These are phyloP conservation scores for Omphalotus guepiniiformis DNA, from an alignment of 768 basidiomycete species.

Conservation along the genomic window DNA sequence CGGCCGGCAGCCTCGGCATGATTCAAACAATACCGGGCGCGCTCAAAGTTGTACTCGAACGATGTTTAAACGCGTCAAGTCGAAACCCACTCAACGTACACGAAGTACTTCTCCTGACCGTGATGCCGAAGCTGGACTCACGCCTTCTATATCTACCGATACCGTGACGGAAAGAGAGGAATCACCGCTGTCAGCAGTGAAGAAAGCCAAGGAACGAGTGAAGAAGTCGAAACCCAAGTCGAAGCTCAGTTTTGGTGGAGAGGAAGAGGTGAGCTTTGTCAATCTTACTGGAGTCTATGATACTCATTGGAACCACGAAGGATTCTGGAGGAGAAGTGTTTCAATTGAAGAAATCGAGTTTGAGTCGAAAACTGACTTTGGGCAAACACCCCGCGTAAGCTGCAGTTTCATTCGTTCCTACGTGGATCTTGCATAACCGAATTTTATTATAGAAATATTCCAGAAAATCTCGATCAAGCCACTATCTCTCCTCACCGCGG, in stretches of 20 bases:
- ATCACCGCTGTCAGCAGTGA: constrained; percentile 56
- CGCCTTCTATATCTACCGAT: not conserved
- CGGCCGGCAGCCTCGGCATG: too few species aligned
- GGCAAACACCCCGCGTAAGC: constrained; percentile 51
- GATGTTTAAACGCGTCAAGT: constrained; percentile 8
- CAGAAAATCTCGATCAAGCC: constrained; percentile 51
- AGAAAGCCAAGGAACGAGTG: constrained; percentile 67
- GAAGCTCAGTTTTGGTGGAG: constrained; percentile 73
- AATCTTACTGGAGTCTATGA: too few species aligned
- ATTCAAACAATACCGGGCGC: too few species aligned
- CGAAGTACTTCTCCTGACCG: not conserved
- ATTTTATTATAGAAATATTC: constrained; percentile 33
- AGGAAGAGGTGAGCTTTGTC: constrained; percentile 58
- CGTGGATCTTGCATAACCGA: constrained; percentile 9
- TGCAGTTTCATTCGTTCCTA: not conserved
- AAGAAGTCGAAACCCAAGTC: constrained; percentile 66
- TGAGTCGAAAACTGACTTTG: constrained; percentile 63
- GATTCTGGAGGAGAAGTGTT: constrained; percentile 49
- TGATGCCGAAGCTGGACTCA: not conserved
- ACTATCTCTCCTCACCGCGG: constrained; percentile 48
- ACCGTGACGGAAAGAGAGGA: constrained; percentile 25
- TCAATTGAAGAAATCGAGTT: constrained; percentile 74
- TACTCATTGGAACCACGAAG: constrained; percentile 2
- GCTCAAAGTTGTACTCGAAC: too few species aligned
- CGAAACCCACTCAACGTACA: constrained; percentile 2